A percentile compares a stretch with the other conserved stretches of the same genome.
Evolutionary conservation across 2,329 filamentous ascomycete genomes (phyloP).

Genomic region (Verticillium albo-atrum): DNA sequence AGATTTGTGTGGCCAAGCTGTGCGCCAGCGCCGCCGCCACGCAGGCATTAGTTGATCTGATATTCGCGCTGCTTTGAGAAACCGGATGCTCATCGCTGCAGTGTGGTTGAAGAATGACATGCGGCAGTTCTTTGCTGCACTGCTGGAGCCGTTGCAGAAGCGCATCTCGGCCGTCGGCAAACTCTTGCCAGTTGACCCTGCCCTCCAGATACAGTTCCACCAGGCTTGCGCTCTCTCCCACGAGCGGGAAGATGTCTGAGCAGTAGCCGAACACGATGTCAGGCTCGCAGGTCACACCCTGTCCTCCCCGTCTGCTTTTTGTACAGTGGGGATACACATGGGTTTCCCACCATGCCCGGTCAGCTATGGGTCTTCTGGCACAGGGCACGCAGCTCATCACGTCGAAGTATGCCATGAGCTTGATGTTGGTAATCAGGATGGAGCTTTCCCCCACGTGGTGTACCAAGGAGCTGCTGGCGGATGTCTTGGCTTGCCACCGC

Average conservation of each 20-base stretch:
- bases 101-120: not conserved
- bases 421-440: not conserved
- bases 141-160: not conserved
- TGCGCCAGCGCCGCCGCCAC: constrained; percentile 3
- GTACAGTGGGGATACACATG: not conserved
- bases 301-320: not conserved
- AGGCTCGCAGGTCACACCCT: not conserved
- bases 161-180: not conserved
- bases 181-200: not conserved
- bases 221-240: constrained; percentile 1
- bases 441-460: not conserved
- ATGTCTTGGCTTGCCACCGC: not conserved
- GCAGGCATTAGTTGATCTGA: constrained; percentile 3
- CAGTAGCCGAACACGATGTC: constrained; percentile 7
- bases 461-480: no score
- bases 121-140: constrained; percentile 1
- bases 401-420: constrained; percentile 9
- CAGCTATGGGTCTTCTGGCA: constrained; percentile 1
- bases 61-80: not conserved
- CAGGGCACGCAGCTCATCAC: constrained; percentile 5
- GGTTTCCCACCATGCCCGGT: not conserved
- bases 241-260: constrained; percentile 1
- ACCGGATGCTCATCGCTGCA: not conserved
- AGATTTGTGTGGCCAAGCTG: constrained; percentile 5
- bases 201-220: constrained; percentile 3